Conservation (phyloP, 495 filamentous ascomycete species). For the Trichoderma asperelloides region DNA sequence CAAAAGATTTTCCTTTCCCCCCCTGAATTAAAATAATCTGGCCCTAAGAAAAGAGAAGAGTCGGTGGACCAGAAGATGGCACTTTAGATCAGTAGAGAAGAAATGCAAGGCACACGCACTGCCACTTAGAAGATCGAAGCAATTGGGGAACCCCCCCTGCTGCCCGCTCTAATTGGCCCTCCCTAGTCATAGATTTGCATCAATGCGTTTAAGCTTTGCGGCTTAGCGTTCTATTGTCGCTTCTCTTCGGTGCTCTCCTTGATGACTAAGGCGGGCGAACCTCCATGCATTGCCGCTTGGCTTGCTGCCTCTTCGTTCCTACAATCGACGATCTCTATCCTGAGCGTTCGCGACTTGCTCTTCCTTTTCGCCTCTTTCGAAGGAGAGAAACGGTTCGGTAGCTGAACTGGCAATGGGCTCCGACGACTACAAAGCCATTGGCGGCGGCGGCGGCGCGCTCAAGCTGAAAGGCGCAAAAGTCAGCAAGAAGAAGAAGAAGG, state of each 20-base stretch:
- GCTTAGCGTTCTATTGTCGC: not conserved
- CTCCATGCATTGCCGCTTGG: not conserved
- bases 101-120: not conserved
- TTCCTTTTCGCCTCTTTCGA: too few species aligned
- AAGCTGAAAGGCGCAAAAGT: conserved; percentile 71
- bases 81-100: not conserved
- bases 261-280: not conserved
- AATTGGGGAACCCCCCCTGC: not conserved
- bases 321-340: not conserved
- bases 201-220: not conserved
- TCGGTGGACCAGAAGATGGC: not conserved
- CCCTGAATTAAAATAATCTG: not conserved
- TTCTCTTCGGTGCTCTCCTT: not conserved
- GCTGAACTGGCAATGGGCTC: conserved; percentile 35
- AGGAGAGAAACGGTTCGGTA: not conserved
- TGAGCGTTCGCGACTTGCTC: too few species aligned
- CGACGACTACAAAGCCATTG: conserved; percentile 61
- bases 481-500: conserved; percentile 53
- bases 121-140: not conserved
- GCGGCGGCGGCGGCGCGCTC: conserved; percentile 52
- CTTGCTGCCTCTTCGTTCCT: not conserved
- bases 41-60: not conserved
- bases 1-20: not conserved
- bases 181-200: not conserved
- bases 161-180: not conserved